These are phyloP conservation scores for Eremomyces bilateralis DNA, from an alignment of 495 filamentous ascomycete species.

Conservation along the genomic window DNA sequence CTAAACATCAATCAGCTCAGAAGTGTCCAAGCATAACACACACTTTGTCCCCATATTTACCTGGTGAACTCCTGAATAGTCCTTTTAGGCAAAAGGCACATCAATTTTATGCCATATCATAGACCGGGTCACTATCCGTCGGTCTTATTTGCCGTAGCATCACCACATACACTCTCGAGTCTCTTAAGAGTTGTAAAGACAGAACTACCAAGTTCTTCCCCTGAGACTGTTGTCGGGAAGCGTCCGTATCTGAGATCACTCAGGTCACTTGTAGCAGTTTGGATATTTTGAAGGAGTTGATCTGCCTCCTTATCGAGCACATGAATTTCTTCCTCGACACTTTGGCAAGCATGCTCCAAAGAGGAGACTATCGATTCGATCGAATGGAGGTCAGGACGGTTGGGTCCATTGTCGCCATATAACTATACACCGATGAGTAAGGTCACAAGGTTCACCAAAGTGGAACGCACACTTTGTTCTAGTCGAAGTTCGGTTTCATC, in stretches of 20 bases:
- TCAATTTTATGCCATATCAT: too few species aligned
- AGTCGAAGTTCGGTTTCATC: conserved; percentile 34
- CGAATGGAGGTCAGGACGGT: conserved; percentile 28
- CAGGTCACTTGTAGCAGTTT: conserved; percentile 41
- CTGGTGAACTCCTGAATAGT: too few species aligned
- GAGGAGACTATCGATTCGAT: conserved; percentile 40
- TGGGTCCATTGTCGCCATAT: conserved; percentile 35
- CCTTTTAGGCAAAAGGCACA: too few species aligned
- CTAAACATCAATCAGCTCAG: too few species aligned
- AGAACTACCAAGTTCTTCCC: too few species aligned
- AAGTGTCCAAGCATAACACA: too few species aligned
- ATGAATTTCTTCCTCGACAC: conserved; percentile 43
- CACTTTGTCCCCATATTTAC: too few species aligned
- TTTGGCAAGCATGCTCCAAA: conserved; percentile 41
- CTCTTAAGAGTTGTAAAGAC: too few species aligned
- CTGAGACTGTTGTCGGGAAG: too few species aligned
- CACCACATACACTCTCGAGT: too few species aligned
- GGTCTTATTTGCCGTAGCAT: too few species aligned
- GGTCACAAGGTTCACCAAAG: background rate
- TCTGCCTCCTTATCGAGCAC: conserved; percentile 41
- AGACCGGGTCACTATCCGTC: too few species aligned
- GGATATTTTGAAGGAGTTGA: conserved; percentile 34
- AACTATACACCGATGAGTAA: conserved; percentile 23
- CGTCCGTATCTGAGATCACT: conserved; percentile 72
- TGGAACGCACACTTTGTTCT: conserved; percentile 36